Conservation (phyloP, 2,329 filamentous ascomycete genomes). For the Ramularia endophylla region DNA sequence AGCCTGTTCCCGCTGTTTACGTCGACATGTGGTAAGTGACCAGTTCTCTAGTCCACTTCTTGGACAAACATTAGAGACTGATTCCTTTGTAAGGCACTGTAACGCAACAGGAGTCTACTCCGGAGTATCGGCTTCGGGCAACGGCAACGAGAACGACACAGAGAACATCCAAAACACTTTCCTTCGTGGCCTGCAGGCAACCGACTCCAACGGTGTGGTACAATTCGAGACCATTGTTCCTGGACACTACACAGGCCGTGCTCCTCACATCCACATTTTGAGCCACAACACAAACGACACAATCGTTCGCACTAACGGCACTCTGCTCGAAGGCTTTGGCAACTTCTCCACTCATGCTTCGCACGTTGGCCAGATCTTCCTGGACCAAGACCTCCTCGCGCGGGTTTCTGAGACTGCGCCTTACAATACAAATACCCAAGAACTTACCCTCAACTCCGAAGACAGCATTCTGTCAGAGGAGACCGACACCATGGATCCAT, state of each 20-base stretch:
- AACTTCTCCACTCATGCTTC: slow-evolving; percentile 36
- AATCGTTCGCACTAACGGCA: slow-evolving; percentile 41
- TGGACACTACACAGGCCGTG: slow-evolving; percentile 39
- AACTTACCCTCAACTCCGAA: slow-evolving; percentile 45
- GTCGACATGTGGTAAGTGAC: slow-evolving; percentile 37
- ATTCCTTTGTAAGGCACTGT: no score
- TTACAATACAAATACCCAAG: slow-evolving; percentile 39
- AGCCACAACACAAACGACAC: slow-evolving; percentile 32
- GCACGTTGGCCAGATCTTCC: slow-evolving; percentile 61
- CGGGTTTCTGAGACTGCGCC: slow-evolving; percentile 45
- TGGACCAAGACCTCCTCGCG: slow-evolving; percentile 53
- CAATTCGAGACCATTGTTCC: slow-evolving; percentile 42
- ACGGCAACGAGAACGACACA: slow-evolving; percentile 28
- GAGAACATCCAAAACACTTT: slow-evolving; percentile 34
- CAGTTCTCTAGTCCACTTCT: no score
- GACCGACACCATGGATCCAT: slow-evolving; percentile 48
- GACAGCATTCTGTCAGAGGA: slow-evolving; percentile 47
- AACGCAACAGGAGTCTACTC: slow-evolving; percentile 44
- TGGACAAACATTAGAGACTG: no score
- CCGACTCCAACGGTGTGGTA: slow-evolving; percentile 37
- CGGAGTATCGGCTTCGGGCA: slow-evolving; percentile 29
- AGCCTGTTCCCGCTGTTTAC: slow-evolving; percentile 37
- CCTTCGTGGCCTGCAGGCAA: slow-evolving; percentile 38
- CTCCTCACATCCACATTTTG: slow-evolving; percentile 39
- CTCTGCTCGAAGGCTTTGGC: slow-evolving; percentile 39